phyloP scores from a whole-genome alignment of 495 filamentous ascomycete genomes.

The Hyaloscypha variabilis region DNA sequence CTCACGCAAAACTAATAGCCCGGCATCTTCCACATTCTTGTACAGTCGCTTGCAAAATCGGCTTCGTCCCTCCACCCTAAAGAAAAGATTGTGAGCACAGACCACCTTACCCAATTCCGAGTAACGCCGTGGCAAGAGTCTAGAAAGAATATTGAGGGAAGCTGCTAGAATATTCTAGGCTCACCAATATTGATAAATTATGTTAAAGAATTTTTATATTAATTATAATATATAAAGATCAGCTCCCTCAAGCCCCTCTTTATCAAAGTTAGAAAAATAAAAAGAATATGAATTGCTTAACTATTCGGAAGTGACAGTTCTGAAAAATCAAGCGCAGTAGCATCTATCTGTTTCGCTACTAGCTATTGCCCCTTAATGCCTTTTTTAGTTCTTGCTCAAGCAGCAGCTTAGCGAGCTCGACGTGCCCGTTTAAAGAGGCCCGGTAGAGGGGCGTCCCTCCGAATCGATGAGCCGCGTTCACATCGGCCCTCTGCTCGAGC shows the following conservation, averaged over 20 bases:
- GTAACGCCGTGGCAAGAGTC: too few relatives aligned
- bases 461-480: not conserved
- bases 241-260: too few relatives aligned
- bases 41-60: not conserved
- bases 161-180: too few relatives aligned
- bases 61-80: too few relatives aligned
- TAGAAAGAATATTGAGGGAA: too few relatives aligned
- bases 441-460: slow-evolving; percentile 5
- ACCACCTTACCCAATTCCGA: too few relatives aligned
- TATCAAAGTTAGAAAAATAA: slow-evolving; percentile 5
- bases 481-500: not conserved
- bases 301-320: slow-evolving; percentile 12
- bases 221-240: slow-evolving; percentile 5
- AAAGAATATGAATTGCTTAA: slow-evolving; percentile 14
- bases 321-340: slow-evolving; percentile 14
- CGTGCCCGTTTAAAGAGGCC: slow-evolving; percentile 4
- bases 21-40: not conserved
- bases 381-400: not conserved
- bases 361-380: slow-evolving; percentile 14
- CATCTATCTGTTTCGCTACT: slow-evolving; percentile 11
- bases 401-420: slow-evolving; percentile 6
- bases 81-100: too few relatives aligned
- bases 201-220: slow-evolving; percentile 1
- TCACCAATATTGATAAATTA: too few relatives aligned
- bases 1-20: not conserved